Evolutionary conservation across 2,329 filamentous ascomycete genomes (phyloP).

Genomic region (Stagonosporopsis rhizophila): DNA sequence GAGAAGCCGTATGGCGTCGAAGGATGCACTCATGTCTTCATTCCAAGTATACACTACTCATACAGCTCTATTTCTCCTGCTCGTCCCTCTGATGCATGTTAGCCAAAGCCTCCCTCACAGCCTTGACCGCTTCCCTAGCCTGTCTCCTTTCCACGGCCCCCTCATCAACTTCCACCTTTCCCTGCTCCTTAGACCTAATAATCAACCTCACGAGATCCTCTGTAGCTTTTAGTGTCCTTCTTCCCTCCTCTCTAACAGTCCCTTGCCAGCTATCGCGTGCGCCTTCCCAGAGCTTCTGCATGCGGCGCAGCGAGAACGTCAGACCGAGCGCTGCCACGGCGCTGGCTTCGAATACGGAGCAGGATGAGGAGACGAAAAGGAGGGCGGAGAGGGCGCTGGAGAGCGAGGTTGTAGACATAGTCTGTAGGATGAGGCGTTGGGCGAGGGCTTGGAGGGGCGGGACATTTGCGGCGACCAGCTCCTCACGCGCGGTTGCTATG

Average conservation of each 20-base stretch:
- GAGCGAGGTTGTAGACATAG: constrained; percentile 72
- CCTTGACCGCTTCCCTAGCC: constrained; percentile 55
- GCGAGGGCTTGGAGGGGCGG: constrained; percentile 55
- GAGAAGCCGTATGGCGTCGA: neutral
- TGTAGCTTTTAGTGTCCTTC: constrained; percentile 61
- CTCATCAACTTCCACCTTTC: constrained; percentile 37
- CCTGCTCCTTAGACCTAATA: constrained; percentile 55
- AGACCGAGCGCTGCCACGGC: constrained; percentile 66
- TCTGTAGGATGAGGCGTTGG: constrained; percentile 69
- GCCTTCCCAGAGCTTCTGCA: constrained; percentile 66
- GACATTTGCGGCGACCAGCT: constrained; percentile 51
- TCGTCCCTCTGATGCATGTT: constrained; percentile 29
- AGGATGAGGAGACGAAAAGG: constrained; percentile 62
- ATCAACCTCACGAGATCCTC: constrained; percentile 59
- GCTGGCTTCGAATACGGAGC: constrained; percentile 63
- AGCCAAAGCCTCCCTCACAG: constrained; percentile 56
- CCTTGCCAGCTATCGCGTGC: constrained; percentile 61
- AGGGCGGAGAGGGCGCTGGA: constrained; percentile 62
- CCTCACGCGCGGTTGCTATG: constrained; percentile 72
- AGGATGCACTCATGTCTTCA: neutral
- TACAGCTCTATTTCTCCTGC: constrained; percentile 1
- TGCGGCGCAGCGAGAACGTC: constrained; percentile 62
- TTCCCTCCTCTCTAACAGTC: constrained; percentile 63
- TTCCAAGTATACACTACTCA: neutral
- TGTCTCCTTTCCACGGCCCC: constrained; percentile 49